A percentile compares a stretch with the other conserved stretches of the same genome.
Conservation (phyloP, 148 eudicot genomes). For the Linanthus parryae region DNA sequence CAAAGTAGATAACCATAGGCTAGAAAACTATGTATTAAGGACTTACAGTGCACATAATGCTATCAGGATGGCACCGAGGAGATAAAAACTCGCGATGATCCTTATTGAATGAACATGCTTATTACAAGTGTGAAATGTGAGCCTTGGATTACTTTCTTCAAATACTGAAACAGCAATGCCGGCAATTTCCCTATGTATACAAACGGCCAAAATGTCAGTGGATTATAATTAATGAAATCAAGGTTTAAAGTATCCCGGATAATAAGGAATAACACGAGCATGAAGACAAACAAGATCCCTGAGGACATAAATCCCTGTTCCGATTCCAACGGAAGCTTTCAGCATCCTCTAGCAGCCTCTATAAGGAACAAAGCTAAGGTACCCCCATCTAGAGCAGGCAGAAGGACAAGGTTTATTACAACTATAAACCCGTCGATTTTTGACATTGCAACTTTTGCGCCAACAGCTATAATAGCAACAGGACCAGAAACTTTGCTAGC, state of each 20-base stretch:
- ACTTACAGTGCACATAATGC: no score
- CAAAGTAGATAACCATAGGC: no score
- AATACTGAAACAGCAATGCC: no score
- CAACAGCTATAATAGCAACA: constrained; percentile 94
- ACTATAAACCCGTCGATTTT: constrained; percentile 79
- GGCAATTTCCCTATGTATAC: no score
- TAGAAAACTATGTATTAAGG: no score
- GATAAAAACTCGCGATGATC: no score
- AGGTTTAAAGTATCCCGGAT: constrained; percentile 87
- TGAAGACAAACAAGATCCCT: constrained; percentile 65
- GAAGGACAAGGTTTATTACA: constrained; percentile 85
- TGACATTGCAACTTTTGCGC: constrained; percentile 95
- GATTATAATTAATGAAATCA: constrained; percentile 72
- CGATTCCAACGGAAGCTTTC: constrained; percentile 77
- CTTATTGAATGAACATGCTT: no score
- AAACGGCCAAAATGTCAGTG: no score
- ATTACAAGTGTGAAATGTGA: no score
- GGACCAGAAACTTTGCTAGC: constrained; percentile 96
- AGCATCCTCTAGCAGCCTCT: constrained; percentile 92
- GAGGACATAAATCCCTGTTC: constrained; percentile 95
- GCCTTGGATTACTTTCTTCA: no score
- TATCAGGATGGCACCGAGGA: no score
- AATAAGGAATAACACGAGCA: constrained; percentile 75
- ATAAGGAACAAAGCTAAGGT: constrained; percentile 80
- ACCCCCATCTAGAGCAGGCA: constrained; percentile 97